A percentile compares a stretch with the other conserved stretches of the same genome.
phyloP scores from a whole-genome alignment of 345 rosid species.

The Syzygium jambos region DNA sequence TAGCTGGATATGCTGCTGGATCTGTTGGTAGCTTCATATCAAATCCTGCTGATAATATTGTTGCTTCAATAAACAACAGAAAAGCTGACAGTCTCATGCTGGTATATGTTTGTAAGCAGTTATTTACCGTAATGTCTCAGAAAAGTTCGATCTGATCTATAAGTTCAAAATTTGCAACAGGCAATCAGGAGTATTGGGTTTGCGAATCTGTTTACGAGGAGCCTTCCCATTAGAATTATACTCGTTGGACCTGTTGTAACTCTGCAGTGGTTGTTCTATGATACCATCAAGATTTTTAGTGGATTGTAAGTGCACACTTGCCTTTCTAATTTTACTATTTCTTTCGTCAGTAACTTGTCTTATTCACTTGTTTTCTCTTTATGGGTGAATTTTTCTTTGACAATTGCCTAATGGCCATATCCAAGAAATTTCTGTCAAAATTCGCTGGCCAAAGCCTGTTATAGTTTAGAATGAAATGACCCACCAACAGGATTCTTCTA shows the following conservation, averaged over 20 bases:
- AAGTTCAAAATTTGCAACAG: constrained; percentile 14
- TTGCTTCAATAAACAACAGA: constrained; percentile 43
- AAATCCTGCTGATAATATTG: constrained; percentile 55
- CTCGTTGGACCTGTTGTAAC: constrained; percentile 55
- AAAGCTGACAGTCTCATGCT: constrained; percentile 37
- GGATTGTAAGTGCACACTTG: constrained; percentile 47
- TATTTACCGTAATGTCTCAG: not conserved
- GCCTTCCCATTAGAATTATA: constrained; percentile 54
- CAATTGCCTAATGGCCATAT: not conserved
- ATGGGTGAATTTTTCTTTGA: not conserved
- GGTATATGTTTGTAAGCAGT: constrained; percentile 13
- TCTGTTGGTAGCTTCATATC: constrained; percentile 38
- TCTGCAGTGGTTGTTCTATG: constrained; percentile 57
- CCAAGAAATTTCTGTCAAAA: too few species aligned
- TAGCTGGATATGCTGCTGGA: constrained; percentile 51
- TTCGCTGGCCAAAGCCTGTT: too few species aligned
- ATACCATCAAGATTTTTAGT: constrained; percentile 41
- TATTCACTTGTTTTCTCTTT: not conserved
- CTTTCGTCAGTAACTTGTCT: not conserved
- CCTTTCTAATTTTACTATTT: not conserved
- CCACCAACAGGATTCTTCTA: not conserved
- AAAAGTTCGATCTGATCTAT: not conserved
- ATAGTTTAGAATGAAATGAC: not conserved
- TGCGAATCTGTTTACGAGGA: constrained; percentile 41
- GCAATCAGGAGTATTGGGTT: constrained; percentile 50